Conservation (phyloP, 768 basidiomycete genomes). For the Ramaria sp. region DNA sequence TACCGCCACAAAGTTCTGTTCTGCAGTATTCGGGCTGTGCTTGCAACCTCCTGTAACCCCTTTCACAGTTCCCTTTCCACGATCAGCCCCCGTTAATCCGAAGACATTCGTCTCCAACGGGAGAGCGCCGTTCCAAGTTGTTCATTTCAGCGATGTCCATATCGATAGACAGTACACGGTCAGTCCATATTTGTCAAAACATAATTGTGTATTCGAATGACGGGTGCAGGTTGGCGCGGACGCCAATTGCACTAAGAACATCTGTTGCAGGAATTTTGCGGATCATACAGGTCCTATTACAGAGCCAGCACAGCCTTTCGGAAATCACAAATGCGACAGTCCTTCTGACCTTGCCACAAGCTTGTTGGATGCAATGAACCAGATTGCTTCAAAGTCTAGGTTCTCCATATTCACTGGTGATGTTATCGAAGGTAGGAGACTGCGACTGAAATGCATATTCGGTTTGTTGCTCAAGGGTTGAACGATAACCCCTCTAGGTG, state of each 20-base stretch:
- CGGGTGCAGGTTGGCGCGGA: slow-evolving; percentile 36
- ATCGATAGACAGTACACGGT: slow-evolving; percentile 48
- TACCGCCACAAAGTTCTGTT: slow-evolving; percentile 45
- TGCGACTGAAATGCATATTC: too few species aligned
- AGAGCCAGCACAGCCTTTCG: slow-evolving; percentile 38
- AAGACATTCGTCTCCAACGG: slow-evolving; percentile 27
- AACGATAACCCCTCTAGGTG: slow-evolving; percentile 21
- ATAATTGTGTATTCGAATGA: neutral
- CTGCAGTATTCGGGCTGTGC: slow-evolving; percentile 44
- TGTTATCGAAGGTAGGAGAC: slow-evolving; percentile 41
- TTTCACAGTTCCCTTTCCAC: slow-evolving; percentile 36
- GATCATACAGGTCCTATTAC: slow-evolving; percentile 23
- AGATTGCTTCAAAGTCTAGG: slow-evolving; percentile 19
- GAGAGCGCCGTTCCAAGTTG: slow-evolving; percentile 39
- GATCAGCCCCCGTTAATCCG: slow-evolving; percentile 26
- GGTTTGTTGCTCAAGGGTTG: too few species aligned
- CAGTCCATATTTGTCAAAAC: neutral
- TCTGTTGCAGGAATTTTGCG: slow-evolving; percentile 49
- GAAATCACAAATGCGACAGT: slow-evolving; percentile 42
- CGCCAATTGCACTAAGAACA: slow-evolving; percentile 47
- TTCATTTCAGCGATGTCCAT: slow-evolving; percentile 55
- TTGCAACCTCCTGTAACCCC: slow-evolving; percentile 34
- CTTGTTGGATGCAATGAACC: slow-evolving; percentile 35
- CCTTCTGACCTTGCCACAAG: slow-evolving; percentile 37
- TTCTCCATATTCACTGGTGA: slow-evolving; percentile 60